These are phyloP conservation scores for Fagus crenata DNA, from an alignment of 306 rosid genomes.

Conservation along the genomic window DNA sequence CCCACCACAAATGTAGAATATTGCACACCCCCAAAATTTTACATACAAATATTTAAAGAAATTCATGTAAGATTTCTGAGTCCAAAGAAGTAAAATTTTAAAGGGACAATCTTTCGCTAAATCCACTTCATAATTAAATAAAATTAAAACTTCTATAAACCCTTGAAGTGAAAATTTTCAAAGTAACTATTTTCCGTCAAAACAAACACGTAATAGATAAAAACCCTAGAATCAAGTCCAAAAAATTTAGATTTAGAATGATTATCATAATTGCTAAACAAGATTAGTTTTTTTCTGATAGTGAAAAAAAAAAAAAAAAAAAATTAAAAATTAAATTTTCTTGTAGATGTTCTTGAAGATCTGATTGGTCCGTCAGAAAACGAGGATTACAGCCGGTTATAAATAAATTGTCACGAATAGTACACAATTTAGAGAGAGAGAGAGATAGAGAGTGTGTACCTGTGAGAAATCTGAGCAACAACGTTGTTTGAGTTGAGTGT, in stretches of 20 bases:
- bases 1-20: background rate
- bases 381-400: background rate
- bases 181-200: background rate
- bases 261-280: background rate
- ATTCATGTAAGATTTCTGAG: background rate
- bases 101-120: background rate
- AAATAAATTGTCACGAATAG: background rate
- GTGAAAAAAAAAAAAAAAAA: background rate
- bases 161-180: background rate
- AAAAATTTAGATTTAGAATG: background rate
- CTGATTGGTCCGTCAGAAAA: background rate
- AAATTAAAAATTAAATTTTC: background rate
- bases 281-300: background rate
- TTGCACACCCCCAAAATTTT: background rate
- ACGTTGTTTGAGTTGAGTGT: background rate
- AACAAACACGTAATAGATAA: background rate
- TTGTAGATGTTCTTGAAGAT: background rate
- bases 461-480: background rate
- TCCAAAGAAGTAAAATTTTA: background rate
- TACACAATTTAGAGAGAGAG: too few species aligned
- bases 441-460: background rate
- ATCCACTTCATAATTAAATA: constrained; percentile 4
- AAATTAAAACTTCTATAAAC: background rate
- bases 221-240: background rate
- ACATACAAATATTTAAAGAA: too few species aligned